Conservation (phyloP, 2,329 filamentous ascomycete species). For the Arthrobotrys entomopaga region DNA sequence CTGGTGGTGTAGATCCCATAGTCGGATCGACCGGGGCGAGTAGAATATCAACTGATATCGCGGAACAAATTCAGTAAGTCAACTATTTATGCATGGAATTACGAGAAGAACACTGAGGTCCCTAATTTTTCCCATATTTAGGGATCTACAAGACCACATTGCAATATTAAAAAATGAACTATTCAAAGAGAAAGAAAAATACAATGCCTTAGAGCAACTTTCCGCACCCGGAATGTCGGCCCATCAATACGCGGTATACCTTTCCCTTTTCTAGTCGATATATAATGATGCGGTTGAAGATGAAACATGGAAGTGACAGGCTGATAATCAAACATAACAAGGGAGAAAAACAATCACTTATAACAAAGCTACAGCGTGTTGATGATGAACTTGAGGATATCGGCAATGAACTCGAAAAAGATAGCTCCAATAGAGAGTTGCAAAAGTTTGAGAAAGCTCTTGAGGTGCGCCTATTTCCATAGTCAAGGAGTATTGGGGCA, state of each 20-base stretch:
- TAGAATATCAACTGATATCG: slow-evolving; percentile 83
- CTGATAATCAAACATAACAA: neutral
- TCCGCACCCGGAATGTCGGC: too few relatives aligned
- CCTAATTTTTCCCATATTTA: too few relatives aligned
- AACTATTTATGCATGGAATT: neutral
- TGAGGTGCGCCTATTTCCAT: neutral
- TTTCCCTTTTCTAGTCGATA: too few relatives aligned
- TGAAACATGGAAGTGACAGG: neutral
- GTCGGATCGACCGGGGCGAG: slow-evolving; percentile 67
- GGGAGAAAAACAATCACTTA: slow-evolving; percentile 69
- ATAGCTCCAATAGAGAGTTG: slow-evolving; percentile 73
- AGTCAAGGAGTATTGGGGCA: too few relatives aligned
- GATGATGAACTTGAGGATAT: slow-evolving; percentile 73
- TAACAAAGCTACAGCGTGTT: slow-evolving; percentile 68
- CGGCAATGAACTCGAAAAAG: slow-evolving; percentile 70
- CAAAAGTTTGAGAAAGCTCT: slow-evolving; percentile 66
- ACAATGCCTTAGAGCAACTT: neutral
- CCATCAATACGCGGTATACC: neutral
- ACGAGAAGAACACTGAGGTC: too few relatives aligned
- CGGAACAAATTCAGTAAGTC: slow-evolving; percentile 70
- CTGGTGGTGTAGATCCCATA: slow-evolving; percentile 58
- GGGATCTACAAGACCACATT: too few relatives aligned
- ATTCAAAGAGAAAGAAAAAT: slow-evolving; percentile 3
- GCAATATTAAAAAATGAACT: too few relatives aligned
- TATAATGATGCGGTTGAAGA: neutral